Conservation (phyloP, 768 basidiomycete species). For the Trichaptum fuscoviolaceum region DNA sequence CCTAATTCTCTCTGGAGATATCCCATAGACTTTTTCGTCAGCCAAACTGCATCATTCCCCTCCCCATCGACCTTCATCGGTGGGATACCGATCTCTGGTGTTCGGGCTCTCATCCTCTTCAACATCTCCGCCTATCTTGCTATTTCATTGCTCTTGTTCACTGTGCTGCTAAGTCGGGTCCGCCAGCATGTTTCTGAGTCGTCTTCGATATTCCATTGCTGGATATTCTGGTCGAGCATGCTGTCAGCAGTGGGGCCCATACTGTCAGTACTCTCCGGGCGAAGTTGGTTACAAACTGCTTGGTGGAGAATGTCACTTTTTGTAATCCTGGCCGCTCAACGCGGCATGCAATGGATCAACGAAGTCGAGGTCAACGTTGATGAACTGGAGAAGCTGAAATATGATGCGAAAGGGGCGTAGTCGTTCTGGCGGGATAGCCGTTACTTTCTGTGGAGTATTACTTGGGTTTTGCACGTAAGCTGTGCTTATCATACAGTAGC, state of each 20-base stretch:
- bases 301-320: constrained; percentile 11
- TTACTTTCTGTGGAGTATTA: too few species aligned
- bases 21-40: not conserved
- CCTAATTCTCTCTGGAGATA: not conserved
- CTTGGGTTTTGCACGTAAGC: not conserved
- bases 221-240: not conserved
- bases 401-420: constrained; percentile 13
- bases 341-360: constrained; percentile 9
- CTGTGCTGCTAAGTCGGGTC: not conserved
- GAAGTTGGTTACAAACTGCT: constrained; percentile 12
- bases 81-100: not conserved
- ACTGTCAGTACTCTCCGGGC: constrained; percentile 37
- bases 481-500: too few species aligned
- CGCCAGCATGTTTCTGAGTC: not conserved
- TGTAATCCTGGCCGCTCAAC: not conserved
- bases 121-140: not conserved
- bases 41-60: not conserved
- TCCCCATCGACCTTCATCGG: not conserved
- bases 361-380: constrained; percentile 6
- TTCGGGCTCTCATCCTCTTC: not conserved
- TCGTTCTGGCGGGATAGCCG: not conserved
- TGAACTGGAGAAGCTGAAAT: constrained; percentile 10
- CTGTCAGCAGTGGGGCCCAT: constrained; percentile 32
- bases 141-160: not conserved
- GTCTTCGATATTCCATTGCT: not conserved